Percentiles rank a stretch among this genome's conserved stretches.
Evolutionary conservation across 2,329 filamentous ascomycete genomes (phyloP).

Genomic region (Aspergillus aculeatus): DNA sequence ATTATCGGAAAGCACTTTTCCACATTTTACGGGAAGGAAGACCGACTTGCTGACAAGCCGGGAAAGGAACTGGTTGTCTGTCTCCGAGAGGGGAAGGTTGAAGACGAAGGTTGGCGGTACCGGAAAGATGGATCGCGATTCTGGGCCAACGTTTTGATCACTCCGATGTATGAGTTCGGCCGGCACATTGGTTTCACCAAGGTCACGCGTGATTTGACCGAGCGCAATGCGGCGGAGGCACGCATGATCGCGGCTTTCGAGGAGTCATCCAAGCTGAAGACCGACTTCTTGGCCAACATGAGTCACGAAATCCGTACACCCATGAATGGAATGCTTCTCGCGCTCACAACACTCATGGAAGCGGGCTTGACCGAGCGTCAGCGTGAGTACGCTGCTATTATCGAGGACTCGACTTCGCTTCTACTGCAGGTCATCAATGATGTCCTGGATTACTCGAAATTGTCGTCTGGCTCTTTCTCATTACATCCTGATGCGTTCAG

Average conservation of each 20-base stretch:
- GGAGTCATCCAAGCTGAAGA: conserved; percentile 63
- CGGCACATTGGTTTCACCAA: conserved; percentile 59
- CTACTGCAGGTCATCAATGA: conserved; percentile 64
- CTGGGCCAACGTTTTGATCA: conserved; percentile 62
- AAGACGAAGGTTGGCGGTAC: conserved; percentile 62
- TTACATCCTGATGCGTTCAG: conserved; percentile 55
- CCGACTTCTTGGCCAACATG: conserved; percentile 63
- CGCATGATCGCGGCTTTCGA: conserved; percentile 58
- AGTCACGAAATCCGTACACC: conserved; percentile 64
- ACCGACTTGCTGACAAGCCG: conserved; percentile 52
- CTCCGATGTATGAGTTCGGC: conserved; percentile 53
- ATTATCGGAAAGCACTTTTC: conserved; percentile 61
- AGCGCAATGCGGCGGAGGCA: conserved; percentile 56
- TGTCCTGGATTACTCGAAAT: conserved; percentile 66
- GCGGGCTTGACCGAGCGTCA: conserved; percentile 55
- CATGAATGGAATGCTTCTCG: conserved; percentile 63
- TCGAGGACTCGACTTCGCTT: conserved; percentile 59
- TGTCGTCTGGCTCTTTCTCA: conserved; percentile 60
- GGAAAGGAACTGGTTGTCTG: conserved; percentile 53
- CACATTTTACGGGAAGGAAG: conserved; percentile 55
- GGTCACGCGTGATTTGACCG: conserved; percentile 58
- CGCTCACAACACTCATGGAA: conserved; percentile 57
- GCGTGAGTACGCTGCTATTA: conserved; percentile 56
- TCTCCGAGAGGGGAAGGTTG: conserved; percentile 55
- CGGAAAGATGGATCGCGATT: conserved; percentile 59